Conservation (phyloP, 306 rosid genomes). For the Delonix regia region DNA sequence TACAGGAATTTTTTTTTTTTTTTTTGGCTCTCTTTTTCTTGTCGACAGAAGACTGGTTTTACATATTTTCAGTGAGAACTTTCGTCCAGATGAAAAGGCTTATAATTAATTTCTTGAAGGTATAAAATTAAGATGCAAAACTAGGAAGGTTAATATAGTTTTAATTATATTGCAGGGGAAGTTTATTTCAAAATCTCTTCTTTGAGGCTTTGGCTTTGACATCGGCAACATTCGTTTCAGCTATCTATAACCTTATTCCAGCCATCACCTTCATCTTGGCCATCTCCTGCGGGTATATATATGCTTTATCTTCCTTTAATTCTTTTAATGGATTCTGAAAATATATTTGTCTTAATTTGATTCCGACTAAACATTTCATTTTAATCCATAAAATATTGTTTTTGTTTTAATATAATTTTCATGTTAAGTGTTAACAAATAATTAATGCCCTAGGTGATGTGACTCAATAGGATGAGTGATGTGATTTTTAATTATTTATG, state of each 20-base stretch:
- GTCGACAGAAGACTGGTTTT: no score
- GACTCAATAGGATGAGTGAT: no score
- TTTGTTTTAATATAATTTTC: no score
- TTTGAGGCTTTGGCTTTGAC: constrained; percentile 50
- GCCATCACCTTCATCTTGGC: constrained; percentile 63
- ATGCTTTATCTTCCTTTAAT: neutral
- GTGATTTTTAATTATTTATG: no score
- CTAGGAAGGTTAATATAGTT: neutral
- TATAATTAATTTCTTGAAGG: no score
- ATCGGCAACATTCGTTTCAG: constrained; percentile 62
- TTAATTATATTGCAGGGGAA: constrained; percentile 36
- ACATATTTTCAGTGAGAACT: no score
- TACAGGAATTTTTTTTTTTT: neutral
- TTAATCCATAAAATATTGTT: no score
- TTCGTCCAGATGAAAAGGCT: no score
- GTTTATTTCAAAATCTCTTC: constrained; percentile 56
- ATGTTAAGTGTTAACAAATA: no score
- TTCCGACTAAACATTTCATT: no score
- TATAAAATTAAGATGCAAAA: neutral
- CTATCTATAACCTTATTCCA: constrained; percentile 57
- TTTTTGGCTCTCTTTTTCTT: no score
- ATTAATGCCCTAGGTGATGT: no score
- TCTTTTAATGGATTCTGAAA: neutral
- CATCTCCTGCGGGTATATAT: constrained; percentile 50
- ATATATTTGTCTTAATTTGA: neutral